Base-by-base conservation (phyloP, 768 basidiomycete species). In the Amanita pseudoporphyria region DNA sequence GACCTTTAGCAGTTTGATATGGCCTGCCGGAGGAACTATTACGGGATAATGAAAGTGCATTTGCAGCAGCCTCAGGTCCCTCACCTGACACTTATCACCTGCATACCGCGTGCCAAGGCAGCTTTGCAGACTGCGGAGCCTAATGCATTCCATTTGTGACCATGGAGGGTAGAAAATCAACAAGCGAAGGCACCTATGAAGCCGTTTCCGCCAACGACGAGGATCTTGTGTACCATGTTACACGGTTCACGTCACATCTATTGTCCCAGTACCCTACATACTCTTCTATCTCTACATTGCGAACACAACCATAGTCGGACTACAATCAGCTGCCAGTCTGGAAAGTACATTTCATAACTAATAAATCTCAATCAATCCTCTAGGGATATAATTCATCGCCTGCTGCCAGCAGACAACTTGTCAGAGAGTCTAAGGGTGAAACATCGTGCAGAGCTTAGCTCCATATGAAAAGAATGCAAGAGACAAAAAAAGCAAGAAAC, bases 131-230 rank as follows among this genome's bases (percentile, higher is more conserved):
- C 79, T 3, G 93, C 87, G 22, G 96, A 97, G 45, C 96, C 94
- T 96, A 65, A 37, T 26, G 32, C 40, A 18, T 10, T 33, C 45
- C 31, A 21, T 16, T 35, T 35, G 12, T 45, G 31, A 52, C n/a
- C 5, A 10, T 46, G 30, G 40, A 39, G 14, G 51, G 40, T 44
- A 41, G 28, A 40, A 49, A 40, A 32, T 45, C 37, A 42, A 43
- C n/a, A 33, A 12, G 21, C 28, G 19, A 38, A 24, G 24, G 46
- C 55, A 87, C 94, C 95, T 59, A 99, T 81, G 71, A 96, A 98
- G 5, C 96, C 96, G 69, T 96, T 96, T 39, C 96, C 96, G n/a
- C 96, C 96, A 1, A 98, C 78, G 36, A 99, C 91, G n/a, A 97
- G 79, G 32, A 97, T 75, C 59, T 73, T 84, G 47, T 71, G 76